phyloP scores from a whole-genome alignment of 495 filamentous ascomycete genomes.

The Astrothelium subdiscretum region DNA sequence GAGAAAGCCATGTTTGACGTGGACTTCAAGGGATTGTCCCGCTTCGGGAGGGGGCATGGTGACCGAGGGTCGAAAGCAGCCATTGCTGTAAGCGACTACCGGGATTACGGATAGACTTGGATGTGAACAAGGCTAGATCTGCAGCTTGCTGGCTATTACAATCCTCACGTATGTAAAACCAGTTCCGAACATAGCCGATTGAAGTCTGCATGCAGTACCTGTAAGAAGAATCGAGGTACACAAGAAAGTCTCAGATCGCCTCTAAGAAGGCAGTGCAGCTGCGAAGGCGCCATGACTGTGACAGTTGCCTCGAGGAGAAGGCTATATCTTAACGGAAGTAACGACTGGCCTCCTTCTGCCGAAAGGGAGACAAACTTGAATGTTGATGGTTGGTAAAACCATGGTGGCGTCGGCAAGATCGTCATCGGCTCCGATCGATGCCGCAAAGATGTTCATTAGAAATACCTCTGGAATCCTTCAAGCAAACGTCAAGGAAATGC shows the following conservation, averaged over 20 bases:
- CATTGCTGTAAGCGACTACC: neutral
- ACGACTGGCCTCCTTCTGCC: neutral
- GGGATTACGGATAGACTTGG: neutral
- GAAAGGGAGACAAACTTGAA: neutral
- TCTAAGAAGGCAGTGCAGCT: neutral
- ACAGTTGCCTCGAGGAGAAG: neutral
- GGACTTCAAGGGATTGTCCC: neutral
- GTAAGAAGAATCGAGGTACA: neutral
- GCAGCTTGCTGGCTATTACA: neutral
- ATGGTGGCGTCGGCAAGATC: neutral
- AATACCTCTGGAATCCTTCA: too few species aligned
- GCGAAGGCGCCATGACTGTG: neutral
- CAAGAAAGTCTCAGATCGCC: neutral
- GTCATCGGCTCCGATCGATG: too few species aligned
- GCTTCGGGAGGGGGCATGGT: neutral
- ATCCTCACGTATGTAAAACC: neutral
- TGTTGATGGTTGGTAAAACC: neutral
- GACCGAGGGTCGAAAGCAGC: neutral
- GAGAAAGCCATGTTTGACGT: conserved; percentile 22
- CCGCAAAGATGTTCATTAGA: too few species aligned
- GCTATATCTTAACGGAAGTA: neutral
- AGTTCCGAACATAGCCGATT: neutral
- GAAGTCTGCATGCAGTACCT: neutral
- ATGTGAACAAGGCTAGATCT: neutral
- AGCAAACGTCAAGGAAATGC: too few species aligned